phyloP scores from a whole-genome alignment of 2,329 filamentous ascomycete genomes.

The Penicillium brevicompactum region DNA sequence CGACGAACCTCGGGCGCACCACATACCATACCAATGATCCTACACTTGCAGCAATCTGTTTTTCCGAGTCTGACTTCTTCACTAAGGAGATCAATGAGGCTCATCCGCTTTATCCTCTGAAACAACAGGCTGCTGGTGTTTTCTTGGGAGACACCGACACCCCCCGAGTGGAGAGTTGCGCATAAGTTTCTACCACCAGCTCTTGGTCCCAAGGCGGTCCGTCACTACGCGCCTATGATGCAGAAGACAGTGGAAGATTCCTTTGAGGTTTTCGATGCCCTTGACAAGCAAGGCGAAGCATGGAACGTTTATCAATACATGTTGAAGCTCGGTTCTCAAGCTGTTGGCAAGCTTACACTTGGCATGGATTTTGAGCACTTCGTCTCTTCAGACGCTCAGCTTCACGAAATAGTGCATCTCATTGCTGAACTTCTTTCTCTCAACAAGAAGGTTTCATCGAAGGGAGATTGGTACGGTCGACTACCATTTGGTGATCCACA shows the following conservation, averaged over 20 bases:
- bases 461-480: constrained; percentile 58
- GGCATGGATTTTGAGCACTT: constrained; percentile 52
- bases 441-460: constrained; percentile 61
- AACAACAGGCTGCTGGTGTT: constrained; percentile 30
- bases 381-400: constrained; percentile 44
- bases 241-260: constrained; percentile 56
- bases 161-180: constrained; percentile 39
- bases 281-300: constrained; percentile 50
- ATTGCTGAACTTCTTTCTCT: constrained; percentile 57
- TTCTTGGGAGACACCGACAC: constrained; percentile 38
- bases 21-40: constrained; percentile 58
- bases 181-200: constrained; percentile 58
- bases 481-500: constrained; percentile 62
- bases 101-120: constrained; percentile 34
- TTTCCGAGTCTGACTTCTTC: constrained; percentile 56
- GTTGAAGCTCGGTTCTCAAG: constrained; percentile 50
- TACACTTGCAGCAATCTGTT: constrained; percentile 47
- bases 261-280: constrained; percentile 50
- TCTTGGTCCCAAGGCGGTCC: constrained; percentile 20
- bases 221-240: constrained; percentile 59
- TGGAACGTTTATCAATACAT: constrained; percentile 56
- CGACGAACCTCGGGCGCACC: constrained; percentile 54
- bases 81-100: constrained; percentile 52
- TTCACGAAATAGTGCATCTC: constrained; percentile 54
- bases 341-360: constrained; percentile 49